phyloP scores from a whole-genome alignment of 257 asterid genomes.

The Cinchona pubescens region DNA sequence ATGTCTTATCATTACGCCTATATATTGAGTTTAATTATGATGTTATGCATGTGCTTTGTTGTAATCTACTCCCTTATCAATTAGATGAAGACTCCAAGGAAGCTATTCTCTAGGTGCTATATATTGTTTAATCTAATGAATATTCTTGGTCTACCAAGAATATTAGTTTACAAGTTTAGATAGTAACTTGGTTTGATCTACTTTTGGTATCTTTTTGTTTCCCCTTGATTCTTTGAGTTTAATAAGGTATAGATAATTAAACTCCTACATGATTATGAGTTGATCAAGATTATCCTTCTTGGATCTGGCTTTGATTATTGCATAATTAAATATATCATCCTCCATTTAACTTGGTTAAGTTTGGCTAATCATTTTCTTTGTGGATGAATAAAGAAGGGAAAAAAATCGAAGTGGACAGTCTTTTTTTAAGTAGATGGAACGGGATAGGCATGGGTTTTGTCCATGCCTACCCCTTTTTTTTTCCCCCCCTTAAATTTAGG shows the following conservation, averaged over 20 bases:
- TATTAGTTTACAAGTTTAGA: background rate
- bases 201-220: background rate
- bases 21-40: background rate
- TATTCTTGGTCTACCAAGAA: background rate
- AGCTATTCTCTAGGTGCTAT: background rate
- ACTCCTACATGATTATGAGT: background rate
- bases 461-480: background rate
- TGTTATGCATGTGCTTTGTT: conserved; percentile 4
- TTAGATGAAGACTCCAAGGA: background rate
- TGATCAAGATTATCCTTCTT: conserved; percentile 9
- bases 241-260: background rate
- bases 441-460: background rate
- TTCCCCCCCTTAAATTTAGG: background rate
- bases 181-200: background rate
- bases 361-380: background rate
- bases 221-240: background rate
- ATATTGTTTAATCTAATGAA: background rate
- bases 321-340: background rate
- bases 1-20: background rate
- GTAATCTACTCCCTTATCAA: no score
- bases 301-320: background rate
- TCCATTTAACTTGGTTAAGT: conserved; percentile 1
- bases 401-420: background rate
- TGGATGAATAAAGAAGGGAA: background rate
- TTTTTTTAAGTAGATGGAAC: background rate